Evolutionary conservation across 192 early-diverging fungal species (phyloP), one percentile per base, ranked within the genome.

Genomic region (Podila epicladia): DNA sequence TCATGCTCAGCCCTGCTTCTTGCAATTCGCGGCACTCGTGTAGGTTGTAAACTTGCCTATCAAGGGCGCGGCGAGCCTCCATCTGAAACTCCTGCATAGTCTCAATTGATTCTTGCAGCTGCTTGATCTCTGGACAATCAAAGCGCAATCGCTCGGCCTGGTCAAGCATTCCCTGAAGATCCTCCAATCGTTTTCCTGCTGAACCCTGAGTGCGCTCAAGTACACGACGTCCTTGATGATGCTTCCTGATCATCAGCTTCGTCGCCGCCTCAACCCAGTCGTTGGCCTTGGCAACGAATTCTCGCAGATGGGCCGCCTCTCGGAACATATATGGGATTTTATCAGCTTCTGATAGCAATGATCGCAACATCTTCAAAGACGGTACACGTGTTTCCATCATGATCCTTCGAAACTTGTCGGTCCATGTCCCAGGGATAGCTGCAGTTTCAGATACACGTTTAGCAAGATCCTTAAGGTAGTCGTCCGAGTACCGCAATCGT

Each of bases 211-310:
- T 53, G 19, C 71, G 71, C 13, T 80, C 77, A 35, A 67, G 31
- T 3, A 80, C 33, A 13, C 73, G 62, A 50, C 74, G 80, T 26
- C 77, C 65, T 29, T 74, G 74, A 32, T 82, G 84, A 48, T 85
- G 74, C 58, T 83, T 86, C 20, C 85, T 73, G 19, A 83, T 65
- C 28, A 85, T 29, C 58, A 72, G 71, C 19, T 75, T 76, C 9
- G 85, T 80, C 9, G 82, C 82, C n/a, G 83, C 70, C 35, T 84
- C 83, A 17, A 86, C 76, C 87, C 87, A 88, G 11, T 84, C 73
- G 19, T 82, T 72, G 26, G 77, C 83, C 29, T 76, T 71, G 4
- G 67, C 61, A 7, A 88, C 74, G 61, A 83, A 86, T 19, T 76
- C 62, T 19, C 73, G 59, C n/a, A 88, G 53, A 9, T 65, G 66